Evolutionary conservation across 2,329 filamentous ascomycete species (phyloP), one percentile per base, ranked within the genome.

Genomic region (Dendrostoma leiphaemia): DNA sequence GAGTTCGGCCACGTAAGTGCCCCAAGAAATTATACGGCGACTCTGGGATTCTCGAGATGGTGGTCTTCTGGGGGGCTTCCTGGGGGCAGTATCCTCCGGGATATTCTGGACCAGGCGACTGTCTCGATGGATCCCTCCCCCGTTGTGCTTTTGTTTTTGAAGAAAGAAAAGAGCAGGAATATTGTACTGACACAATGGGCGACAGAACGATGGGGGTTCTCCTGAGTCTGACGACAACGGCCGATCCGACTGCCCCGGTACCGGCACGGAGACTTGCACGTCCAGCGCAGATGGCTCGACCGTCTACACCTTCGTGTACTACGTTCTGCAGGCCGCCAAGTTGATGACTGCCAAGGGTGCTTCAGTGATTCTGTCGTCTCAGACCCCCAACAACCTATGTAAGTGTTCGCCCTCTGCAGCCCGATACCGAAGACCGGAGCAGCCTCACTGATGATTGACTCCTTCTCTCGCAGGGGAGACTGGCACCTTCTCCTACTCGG

Each of bases 1-100:
- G 84, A 87, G 62, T 88, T 89, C 63, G 85, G 86, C 0, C 85
- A 89, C 73, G n/a, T n/a, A n/a, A n/a, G n/a, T n/a, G n/a, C n/a
- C n/a, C n/a, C n/a, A n/a, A n/a, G n/a, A n/a, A n/a, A n/a, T n/a
- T n/a, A n/a, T n/a, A n/a, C n/a, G n/a, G n/a, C n/a, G n/a, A n/a
- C n/a, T n/a, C n/a, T n/a, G n/a, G n/a, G n/a, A n/a, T n/a, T n/a
- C n/a, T n/a, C n/a, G n/a, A n/a, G n/a, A n/a, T n/a, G n/a, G n/a
- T n/a, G n/a, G n/a, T n/a, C n/a, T n/a, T n/a, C n/a, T n/a, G n/a
- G n/a, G n/a, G n/a, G n/a, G n/a, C n/a, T n/a, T n/a, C n/a, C n/a
- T n/a, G n/a, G n/a, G n/a, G n/a, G n/a, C n/a, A n/a, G n/a, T n/a
- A n/a, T n/a, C n/a, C n/a, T n/a, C n/a, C n/a, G n/a, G n/a, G n/a